Evolutionary conservation across 2,329 filamentous ascomycete species (phyloP), one percentile per base, ranked within the genome.

Genomic region (Bipolaris zeicola): DNA sequence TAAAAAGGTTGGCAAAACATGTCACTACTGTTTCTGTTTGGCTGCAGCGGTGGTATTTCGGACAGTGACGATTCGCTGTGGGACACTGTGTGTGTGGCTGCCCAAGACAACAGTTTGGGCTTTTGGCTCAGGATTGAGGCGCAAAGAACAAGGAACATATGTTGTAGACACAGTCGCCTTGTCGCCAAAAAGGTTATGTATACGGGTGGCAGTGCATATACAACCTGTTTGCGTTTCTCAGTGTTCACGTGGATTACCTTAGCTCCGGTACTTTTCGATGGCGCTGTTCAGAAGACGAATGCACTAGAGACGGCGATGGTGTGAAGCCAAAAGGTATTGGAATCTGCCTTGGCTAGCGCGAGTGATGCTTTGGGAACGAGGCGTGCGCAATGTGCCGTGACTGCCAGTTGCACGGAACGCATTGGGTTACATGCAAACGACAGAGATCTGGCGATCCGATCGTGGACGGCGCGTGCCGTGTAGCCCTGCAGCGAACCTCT

Each of bases 391-490:
- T 16, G 18, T 39, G 18, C 18, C 13, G 22, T 11, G 24, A 16
- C 28, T 16, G 34, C 18, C n/a, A 36, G 38, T 13, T 50, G 18
- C 14, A 14, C 20, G 39, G 33, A 31, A 39, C 28, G 36, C 38
- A 36, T 5, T 16, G 24, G 24, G 28, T 6, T 44, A 10, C 20
- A 24, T 39, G 18, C 5, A 36, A 10, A 31, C 18, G 22, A 50
- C 45, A 43, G 38, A 16, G 52, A 54, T 54, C 38, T 43, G 26
- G 42, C 42, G 34, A 49, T 41, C 46, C 31, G 46, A 49, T 49
- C 52, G 52, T 45, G 41, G 36, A 20, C 52, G 52, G 47, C 33
- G 52, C 52, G 52, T 50, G 50, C 52, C 52, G 52, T 43, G 41
- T 34, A 16, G 51, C 24, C 53, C 53, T 43, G 42, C 53, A 52